phyloP scores from a whole-genome alignment of 805 yeast species.

The Pichia nanzhaoensis region DNA sequence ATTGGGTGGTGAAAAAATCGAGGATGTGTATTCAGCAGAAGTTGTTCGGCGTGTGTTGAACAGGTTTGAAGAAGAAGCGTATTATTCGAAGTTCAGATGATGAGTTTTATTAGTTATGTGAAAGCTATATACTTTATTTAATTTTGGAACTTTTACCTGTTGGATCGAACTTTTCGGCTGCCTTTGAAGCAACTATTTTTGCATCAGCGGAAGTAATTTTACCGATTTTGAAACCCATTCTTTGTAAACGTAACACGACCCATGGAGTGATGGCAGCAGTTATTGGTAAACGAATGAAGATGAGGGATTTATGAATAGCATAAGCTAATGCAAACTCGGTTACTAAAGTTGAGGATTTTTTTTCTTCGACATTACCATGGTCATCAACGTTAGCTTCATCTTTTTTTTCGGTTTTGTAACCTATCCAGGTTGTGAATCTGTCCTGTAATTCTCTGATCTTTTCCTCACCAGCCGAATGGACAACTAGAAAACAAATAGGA shows the following conservation, averaged over 20 bases:
- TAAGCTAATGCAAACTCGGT: conserved; percentile 89
- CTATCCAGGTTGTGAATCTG: conserved; percentile 51
- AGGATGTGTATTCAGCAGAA: conserved; percentile 56
- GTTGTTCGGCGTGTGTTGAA: conserved; percentile 50
- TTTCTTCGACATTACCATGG: conserved; percentile 15
- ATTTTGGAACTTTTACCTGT: conserved; percentile 29
- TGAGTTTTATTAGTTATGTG: no score
- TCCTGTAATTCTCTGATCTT: conserved; percentile 63
- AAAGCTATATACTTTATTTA: not conserved
- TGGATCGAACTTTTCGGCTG: conserved; percentile 25
- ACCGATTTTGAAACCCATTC: conserved; percentile 78
- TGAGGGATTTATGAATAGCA: conserved; percentile 83
- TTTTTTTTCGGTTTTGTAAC: conserved; percentile 27
- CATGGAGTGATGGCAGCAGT: conserved; percentile 90
- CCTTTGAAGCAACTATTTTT: conserved; percentile 9
- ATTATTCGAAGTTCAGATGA: conserved; percentile 53
- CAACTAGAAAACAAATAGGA: conserved; percentile 75
- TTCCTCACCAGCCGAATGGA: conserved; percentile 85
- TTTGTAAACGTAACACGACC: conserved; percentile 55
- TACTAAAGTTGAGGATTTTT: conserved; percentile 40
- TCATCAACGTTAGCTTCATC: not conserved
- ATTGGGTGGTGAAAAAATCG: conserved; percentile 54
- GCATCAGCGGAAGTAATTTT: conserved; percentile 33
- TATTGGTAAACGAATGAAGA: conserved; percentile 78
- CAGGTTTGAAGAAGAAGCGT: conserved; percentile 69